A percentile compares a stretch with the other conserved stretches of the same genome.
phyloP scores from a whole-genome alignment of 75 land plant species.

The Ceratopteris richardii region DNA sequence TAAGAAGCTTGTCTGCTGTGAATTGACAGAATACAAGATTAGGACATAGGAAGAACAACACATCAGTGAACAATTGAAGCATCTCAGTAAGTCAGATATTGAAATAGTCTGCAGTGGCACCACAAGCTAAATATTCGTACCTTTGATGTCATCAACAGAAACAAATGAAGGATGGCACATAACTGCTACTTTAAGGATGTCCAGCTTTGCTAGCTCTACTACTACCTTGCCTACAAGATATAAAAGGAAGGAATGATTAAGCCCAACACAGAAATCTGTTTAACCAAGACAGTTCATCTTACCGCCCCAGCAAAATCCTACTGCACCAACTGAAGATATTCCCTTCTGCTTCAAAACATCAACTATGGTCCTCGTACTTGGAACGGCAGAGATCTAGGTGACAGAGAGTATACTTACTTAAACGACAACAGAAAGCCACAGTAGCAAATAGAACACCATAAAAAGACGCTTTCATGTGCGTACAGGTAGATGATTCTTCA shows the following conservation, averaged over 20 bases:
- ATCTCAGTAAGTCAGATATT: too few relatives aligned
- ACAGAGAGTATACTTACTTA: too few relatives aligned
- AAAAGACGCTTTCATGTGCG: too few relatives aligned
- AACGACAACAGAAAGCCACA: too few relatives aligned
- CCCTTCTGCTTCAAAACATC: constrained; percentile 18
- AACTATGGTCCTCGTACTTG: constrained; percentile 10
- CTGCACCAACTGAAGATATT: constrained; percentile 12
- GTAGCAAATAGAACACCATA: too few relatives aligned
- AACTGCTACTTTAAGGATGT: constrained; percentile 50
- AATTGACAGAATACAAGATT: too few relatives aligned
- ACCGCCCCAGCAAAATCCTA: constrained; percentile 42
- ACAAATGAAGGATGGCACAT: constrained; percentile 56
- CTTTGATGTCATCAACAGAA: constrained; percentile 45
- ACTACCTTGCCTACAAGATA: constrained; percentile 48
- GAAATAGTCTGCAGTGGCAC: background rate
- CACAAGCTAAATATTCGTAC: constrained; percentile 13
- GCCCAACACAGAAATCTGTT: background rate
- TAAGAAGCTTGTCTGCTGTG: too few relatives aligned
- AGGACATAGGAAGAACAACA: too few relatives aligned
- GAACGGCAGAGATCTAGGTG: constrained; percentile 3
- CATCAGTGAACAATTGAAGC: too few relatives aligned
- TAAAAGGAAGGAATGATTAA: too few relatives aligned
- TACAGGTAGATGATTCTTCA: constrained; percentile 11
- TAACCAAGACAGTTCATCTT: background rate
- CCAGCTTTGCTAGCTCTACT: constrained; percentile 35